A percentile compares a stretch with the other conserved stretches of the same genome.
Conservation (phyloP, 2,329 filamentous ascomycete genomes). For the Fusarium stilboides region DNA sequence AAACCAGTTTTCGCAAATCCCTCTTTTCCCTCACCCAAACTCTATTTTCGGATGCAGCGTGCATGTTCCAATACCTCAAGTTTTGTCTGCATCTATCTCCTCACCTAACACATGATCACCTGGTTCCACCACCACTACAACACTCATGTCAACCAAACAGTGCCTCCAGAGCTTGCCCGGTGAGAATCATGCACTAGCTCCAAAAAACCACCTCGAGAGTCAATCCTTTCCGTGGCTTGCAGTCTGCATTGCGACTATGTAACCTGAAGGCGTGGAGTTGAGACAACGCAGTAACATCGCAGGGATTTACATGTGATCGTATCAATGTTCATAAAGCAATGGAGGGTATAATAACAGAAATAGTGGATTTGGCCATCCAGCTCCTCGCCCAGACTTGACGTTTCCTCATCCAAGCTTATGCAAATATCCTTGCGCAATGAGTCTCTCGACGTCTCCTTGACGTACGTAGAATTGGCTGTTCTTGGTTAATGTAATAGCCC, state of each 20-base stretch:
- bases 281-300: background rate
- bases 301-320: conserved; percentile 19
- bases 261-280: background rate
- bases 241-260: conserved; percentile 6
- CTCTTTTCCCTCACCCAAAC: background rate
- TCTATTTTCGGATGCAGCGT: conserved; percentile 1
- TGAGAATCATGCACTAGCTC: background rate
- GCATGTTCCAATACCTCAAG: background rate
- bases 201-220: background rate
- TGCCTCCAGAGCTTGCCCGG: background rate
- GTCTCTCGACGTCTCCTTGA: conserved; percentile 92
- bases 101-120: conserved; percentile 6
- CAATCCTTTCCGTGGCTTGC: conserved; percentile 19
- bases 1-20: background rate
- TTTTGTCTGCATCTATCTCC: conserved; percentile 5
- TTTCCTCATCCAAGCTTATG: conserved; percentile 83
- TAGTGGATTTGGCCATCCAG: conserved; percentile 4
- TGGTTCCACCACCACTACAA: conserved; percentile 25
- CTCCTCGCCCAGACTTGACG: background rate
- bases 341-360: conserved; percentile 38
- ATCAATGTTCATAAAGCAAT: conserved; percentile 11
- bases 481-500: conserved; percentile 94
- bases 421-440: conserved; percentile 95
- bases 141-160: conserved; percentile 1
- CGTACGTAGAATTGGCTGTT: conserved; percentile 99